Conservation (phyloP, 2,329 filamentous ascomycete genomes). For the Cercospora janseana region DNA sequence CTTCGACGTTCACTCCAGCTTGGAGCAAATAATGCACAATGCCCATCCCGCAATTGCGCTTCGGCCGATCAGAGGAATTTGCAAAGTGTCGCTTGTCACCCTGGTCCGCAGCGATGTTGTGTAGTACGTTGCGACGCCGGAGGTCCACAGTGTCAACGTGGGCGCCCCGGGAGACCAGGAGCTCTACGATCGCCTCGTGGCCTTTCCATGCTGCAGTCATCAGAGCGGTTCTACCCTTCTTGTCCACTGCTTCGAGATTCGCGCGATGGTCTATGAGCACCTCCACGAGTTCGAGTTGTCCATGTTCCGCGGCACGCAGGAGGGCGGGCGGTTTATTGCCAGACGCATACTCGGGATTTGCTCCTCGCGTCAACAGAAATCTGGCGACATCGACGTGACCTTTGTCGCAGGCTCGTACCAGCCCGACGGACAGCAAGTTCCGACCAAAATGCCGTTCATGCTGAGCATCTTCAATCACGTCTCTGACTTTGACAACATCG, state of each 20-base stretch:
- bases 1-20: slow-evolving; percentile 27
- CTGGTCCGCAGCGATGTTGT: slow-evolving; percentile 47
- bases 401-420: slow-evolving; percentile 44
- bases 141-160: slow-evolving; percentile 28
- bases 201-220: slow-evolving; percentile 48
- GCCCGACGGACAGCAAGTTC: slow-evolving; percentile 41
- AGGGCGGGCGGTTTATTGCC: slow-evolving; percentile 26
- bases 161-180: slow-evolving; percentile 37
- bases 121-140: slow-evolving; percentile 34
- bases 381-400: slow-evolving; percentile 31
- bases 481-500: slow-evolving; percentile 37
- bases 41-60: slow-evolving; percentile 23
- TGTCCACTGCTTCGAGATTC: slow-evolving; percentile 39
- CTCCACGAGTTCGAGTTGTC: slow-evolving; percentile 19
- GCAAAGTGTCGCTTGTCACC: slow-evolving; percentile 18
- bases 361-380: slow-evolving; percentile 41
- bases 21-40: slow-evolving; percentile 28
- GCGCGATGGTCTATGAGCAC: slow-evolving; percentile 25
- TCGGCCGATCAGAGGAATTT: slow-evolving; percentile 15
- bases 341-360: slow-evolving; percentile 37
- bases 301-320: slow-evolving; percentile 26
- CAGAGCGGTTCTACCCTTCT: slow-evolving; percentile 46
- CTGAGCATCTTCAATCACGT: slow-evolving; percentile 37
- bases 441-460: slow-evolving; percentile 40
- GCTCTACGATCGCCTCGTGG: slow-evolving; percentile 41